Evolutionary conservation across 2,329 filamentous ascomycete genomes (phyloP).

Genomic region (Botrytis cinerea): DNA sequence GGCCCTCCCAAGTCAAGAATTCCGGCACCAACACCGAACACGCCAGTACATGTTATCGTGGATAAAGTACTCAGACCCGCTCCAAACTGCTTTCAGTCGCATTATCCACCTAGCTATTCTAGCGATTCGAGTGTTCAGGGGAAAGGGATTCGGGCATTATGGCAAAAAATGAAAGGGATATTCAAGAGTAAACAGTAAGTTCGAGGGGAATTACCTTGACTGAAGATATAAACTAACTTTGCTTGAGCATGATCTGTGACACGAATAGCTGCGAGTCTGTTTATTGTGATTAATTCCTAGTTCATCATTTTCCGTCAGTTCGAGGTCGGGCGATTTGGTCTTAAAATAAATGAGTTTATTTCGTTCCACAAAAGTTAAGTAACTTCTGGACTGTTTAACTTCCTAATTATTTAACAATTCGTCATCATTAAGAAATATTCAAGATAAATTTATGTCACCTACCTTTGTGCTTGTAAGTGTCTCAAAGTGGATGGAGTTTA

Average conservation of each 20-base stretch:
- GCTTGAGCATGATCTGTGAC: not conserved
- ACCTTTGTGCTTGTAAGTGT: not conserved
- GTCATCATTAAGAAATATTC: not conserved
- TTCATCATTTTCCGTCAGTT: not conserved
- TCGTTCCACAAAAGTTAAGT: not conserved
- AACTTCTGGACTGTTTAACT: not conserved
- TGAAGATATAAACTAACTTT: not conserved
- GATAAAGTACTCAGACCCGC: constrained; percentile 3
- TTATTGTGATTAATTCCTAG: not conserved
- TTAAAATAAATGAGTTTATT: not conserved
- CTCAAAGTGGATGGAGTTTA: not conserved
- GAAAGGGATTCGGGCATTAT: not conserved
- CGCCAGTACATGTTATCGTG: constrained; percentile 11
- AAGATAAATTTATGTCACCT: not conserved
- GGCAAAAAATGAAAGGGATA: constrained; percentile 4
- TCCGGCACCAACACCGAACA: constrained; percentile 53
- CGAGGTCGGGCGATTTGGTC: not conserved
- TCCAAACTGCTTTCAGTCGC: not conserved
- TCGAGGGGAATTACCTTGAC: not conserved
- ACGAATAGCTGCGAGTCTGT: not conserved
- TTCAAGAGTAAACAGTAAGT: constrained; percentile 10
- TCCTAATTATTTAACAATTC: not conserved
- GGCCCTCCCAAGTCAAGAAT: constrained; percentile 65
- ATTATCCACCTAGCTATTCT: not conserved
- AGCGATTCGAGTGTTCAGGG: not conserved